Base-by-base conservation (phyloP, 2,329 filamentous ascomycete genomes). In the Botrytis hyacinthi region DNA sequence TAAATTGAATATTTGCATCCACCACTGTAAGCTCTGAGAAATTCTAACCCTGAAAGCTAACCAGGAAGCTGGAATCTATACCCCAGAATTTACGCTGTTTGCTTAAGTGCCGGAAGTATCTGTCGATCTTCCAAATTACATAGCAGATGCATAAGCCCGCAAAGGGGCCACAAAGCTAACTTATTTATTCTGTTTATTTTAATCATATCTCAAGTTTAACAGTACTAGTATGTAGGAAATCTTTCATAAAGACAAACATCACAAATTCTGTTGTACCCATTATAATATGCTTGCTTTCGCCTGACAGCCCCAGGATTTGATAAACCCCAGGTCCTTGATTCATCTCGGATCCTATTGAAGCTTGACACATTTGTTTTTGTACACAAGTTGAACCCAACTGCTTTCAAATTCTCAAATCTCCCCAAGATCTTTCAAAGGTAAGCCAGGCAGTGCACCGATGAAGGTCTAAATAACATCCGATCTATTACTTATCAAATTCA, bases 281-380 rank as follows among this genome's bases (percentile, higher is more conserved):
- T 77, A 78, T 77, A 76, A 77, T 69, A 70, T 73, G 73, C 70
- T 75, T 74, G 73, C 73, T 72, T 76, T 73, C 63, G 69, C 73
- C 73, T 73, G 71, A 65, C 61, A 48, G 69, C 74, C 74, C 73
- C 57, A 67, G 66, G 59, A 74, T 75, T 74, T 69, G 74, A 60
- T 70, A 69, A 74, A 67, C 72, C 61, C 70, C 70, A 65, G 51
- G 71, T 35, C 66, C 68, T 68, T 69, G 74, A 57, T 61, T 73
- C 48, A 69, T 69, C 63, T 62, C 71, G 51, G 37, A 74, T 71
- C 71, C 62, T 73, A 68, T 71, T 73, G 40, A 54, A 71, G 74
- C 70, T 51, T 70, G 67, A 68, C 72, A 72, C 67, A 66, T 71
- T 75, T 73, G 68, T 77, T 76, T 73, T 74, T 63, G 60, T 59